Evolutionary conservation across 2,329 filamentous ascomycete species (phyloP), one percentile per base, ranked within the genome.

Genomic region (Xylaria sp.): DNA sequence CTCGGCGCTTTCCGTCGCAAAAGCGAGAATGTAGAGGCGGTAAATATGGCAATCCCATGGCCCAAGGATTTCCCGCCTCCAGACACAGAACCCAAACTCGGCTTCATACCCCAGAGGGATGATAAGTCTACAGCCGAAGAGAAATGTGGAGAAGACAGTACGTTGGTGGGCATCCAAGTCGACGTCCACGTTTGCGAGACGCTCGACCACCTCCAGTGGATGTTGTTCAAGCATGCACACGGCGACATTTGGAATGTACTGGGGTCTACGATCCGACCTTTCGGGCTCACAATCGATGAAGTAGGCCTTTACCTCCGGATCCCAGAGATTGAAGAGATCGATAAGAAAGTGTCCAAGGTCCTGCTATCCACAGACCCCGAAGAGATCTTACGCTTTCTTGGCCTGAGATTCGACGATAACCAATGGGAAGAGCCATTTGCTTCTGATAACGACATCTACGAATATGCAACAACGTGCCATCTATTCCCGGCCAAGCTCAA

Each of bases 201-300:
- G 1, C 71, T 80, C 0, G 76, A 80, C 15, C 74, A 79, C 63
- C 84, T 87, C 70, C 82, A 84, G 37, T 95, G 92, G 92, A 83
- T 85, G 46, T 79, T 88, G 3, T 94, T 94, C 80, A 88, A 88
- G 72, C 84, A 91, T 48, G 86, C 88, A 0, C 92, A 95, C 74
- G 91, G 91, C n/a, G 92, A 95, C 73, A 66, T 89, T 0, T 90
- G 90, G 85, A 91, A 88, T 68, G 77, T 89, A 9, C 77, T 95
- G 0, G 91, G 92, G 5, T 83, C 86, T 20, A 87, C 85, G 9
- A 88, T 93, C 70, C 86, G 90, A 0, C 86, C 85, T 0, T 86
- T 89, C 44, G 92, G 92, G 1, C 85, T 96, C 8, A 91, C 88
- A 0, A 81, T 89, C 28, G 90, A 89, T 72, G 87, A 92, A 60